These are phyloP conservation scores for Chromera velia DNA, from an alignment of 73 alveolate species.

Conservation along the genomic window DNA sequence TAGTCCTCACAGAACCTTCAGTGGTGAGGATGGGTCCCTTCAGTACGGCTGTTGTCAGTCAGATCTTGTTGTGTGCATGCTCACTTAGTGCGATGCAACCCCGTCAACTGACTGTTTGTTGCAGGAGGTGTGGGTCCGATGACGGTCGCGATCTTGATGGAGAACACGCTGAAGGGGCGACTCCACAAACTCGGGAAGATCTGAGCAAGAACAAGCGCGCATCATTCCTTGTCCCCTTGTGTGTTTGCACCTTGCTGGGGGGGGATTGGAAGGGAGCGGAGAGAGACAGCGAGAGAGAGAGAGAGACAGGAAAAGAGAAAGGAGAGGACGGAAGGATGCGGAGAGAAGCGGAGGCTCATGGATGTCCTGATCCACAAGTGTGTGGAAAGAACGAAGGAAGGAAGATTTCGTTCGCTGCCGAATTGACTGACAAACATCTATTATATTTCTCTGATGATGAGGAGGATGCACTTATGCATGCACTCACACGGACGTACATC, in stretches of 20 bases:
- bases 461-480: no score
- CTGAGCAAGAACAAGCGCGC: neutral
- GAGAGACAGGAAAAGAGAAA: no score
- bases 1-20: neutral
- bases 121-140: conserved; percentile 72
- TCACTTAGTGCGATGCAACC: neutral
- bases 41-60: neutral
- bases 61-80: neutral
- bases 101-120: neutral
- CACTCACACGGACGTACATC: no score
- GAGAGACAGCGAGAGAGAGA: neutral
- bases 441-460: no score
- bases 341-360: no score
- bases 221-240: neutral
- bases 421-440: no score
- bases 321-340: no score
- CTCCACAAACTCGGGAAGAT: neutral
- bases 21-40: no score
- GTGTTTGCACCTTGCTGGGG: neutral
- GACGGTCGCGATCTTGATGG: conserved; percentile 77
- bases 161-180: conserved; percentile 32
- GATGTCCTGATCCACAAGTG: no score
- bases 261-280: neutral
- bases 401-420: no score
- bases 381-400: no score